These are phyloP conservation scores for Wolfiporia cocos DNA, from an alignment of 1,284 basidiomycete species.

Conservation along the genomic window DNA sequence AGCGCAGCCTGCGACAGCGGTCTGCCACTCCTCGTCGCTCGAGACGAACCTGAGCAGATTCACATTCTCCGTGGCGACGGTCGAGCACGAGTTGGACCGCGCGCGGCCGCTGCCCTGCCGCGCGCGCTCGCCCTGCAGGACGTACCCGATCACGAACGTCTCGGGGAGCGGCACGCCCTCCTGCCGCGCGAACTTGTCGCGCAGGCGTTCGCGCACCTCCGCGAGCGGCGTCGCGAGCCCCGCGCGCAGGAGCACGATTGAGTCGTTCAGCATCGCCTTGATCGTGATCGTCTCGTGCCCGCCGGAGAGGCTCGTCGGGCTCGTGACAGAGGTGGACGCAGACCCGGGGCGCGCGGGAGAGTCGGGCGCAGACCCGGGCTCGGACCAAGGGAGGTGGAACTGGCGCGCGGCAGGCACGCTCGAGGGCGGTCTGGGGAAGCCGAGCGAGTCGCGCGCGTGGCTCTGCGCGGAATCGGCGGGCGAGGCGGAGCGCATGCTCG, in stretches of 20 bases:
- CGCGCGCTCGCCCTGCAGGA: constrained; percentile 13
- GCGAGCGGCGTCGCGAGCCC: constrained; percentile 36
- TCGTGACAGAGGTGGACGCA: constrained; percentile 1
- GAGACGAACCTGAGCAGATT: constrained; percentile 29
- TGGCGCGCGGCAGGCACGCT: constrained; percentile 12
- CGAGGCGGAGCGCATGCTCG: constrained; percentile 14
- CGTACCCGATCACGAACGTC: constrained; percentile 47
- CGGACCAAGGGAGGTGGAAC: constrained; percentile 27
- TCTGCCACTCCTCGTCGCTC: constrained; percentile 35
- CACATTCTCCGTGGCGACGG: constrained; percentile 17
- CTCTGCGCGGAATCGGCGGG: constrained; percentile 5
- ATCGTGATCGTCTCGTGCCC: constrained; percentile 38
- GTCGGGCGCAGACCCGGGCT: constrained; percentile 6
- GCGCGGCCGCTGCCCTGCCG: constrained; percentile 17
- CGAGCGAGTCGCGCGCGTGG: constrained; percentile 13
- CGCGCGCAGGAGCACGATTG: constrained; percentile 56
- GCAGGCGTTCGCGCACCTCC: constrained; percentile 48
- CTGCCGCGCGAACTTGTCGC: constrained; percentile 56
- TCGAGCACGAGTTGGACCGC: constrained; percentile 33
- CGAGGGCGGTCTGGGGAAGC: constrained; percentile 26
- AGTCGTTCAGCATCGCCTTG: constrained; percentile 57
- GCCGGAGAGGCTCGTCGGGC: constrained; percentile 12
- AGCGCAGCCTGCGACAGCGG: constrained; percentile 24
- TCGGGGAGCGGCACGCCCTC: constrained; percentile 47
- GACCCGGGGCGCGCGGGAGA: neutral